phyloP scores from a whole-genome alignment of 768 basidiomycete genomes.

The Rhodotorula graminis region DNA sequence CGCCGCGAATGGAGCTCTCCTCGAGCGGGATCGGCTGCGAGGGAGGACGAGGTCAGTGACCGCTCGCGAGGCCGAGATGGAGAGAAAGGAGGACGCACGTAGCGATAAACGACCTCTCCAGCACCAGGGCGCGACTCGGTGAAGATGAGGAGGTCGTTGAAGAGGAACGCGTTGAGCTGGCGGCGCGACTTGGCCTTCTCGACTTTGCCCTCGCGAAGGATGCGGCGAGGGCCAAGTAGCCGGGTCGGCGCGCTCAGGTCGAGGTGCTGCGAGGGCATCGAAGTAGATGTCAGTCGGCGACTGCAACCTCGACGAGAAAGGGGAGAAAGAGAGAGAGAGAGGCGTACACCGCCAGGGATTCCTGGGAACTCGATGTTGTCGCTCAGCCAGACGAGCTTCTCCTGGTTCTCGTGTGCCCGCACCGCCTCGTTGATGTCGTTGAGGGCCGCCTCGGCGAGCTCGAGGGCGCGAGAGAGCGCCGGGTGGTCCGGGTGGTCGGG shows the following conservation, averaged over 20 bases:
- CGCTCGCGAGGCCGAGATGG: not conserved
- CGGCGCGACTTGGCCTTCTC: slow-evolving; percentile 78
- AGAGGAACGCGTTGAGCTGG: slow-evolving; percentile 70
- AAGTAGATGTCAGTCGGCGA: not conserved
- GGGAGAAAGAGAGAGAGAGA: not conserved
- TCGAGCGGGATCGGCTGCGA: slow-evolving; percentile 43
- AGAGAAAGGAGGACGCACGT: not conserved
- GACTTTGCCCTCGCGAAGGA: slow-evolving; percentile 73
- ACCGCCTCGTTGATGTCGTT: slow-evolving; percentile 82
- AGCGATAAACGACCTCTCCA: slow-evolving; percentile 29
- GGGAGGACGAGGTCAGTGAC: not conserved
- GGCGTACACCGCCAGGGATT: slow-evolving; percentile 57
- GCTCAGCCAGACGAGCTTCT: slow-evolving; percentile 69
- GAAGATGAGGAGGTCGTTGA: slow-evolving; percentile 82
- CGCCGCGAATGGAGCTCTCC: slow-evolving; percentile 37
- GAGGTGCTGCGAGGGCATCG: slow-evolving; percentile 51
- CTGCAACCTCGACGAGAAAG: not conserved
- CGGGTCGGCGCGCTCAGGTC: slow-evolving; percentile 88
- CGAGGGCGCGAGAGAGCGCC: slow-evolving; percentile 55
- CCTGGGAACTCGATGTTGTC: slow-evolving; percentile 77
- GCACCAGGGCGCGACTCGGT: slow-evolving; percentile 56
- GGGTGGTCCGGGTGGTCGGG: slow-evolving; percentile 46
- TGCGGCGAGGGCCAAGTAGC: slow-evolving; percentile 69
- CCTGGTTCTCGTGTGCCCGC: slow-evolving; percentile 71
- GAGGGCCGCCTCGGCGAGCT: slow-evolving; percentile 67